Evolutionary conservation across 768 basidiomycete genomes (phyloP).

Genomic region (Boletus reticulatus): DNA sequence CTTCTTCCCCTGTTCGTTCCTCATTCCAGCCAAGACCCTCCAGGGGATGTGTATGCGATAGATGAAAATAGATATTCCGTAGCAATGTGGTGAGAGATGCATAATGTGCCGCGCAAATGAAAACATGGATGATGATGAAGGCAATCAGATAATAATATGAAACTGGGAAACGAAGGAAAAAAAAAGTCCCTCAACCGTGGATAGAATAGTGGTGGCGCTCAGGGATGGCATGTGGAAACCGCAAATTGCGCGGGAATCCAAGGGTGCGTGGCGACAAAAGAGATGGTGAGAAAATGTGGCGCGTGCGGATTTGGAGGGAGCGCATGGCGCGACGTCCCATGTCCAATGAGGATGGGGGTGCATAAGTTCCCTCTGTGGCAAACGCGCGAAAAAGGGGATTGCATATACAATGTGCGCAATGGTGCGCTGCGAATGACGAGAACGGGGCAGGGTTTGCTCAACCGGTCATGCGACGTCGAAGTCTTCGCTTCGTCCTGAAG

Average conservation of each 20-base stretch:
- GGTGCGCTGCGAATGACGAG: slow-evolving; percentile 11
- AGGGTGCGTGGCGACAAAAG: slow-evolving; percentile 11
- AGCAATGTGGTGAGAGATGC: slow-evolving; percentile 30
- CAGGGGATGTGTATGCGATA: slow-evolving; percentile 23
- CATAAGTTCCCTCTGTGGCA: slow-evolving; percentile 24
- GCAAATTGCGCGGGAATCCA: slow-evolving; percentile 21
- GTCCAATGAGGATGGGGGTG: slow-evolving; percentile 17
- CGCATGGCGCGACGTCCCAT: slow-evolving; percentile 26
- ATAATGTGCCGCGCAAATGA: slow-evolving; percentile 25
- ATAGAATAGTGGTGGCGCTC: slow-evolving; percentile 1
- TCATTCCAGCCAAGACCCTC: slow-evolving; percentile 20
- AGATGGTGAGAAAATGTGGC: slow-evolving; percentile 17
- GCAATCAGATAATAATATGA: slow-evolving; percentile 29
- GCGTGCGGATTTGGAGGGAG: slow-evolving; percentile 20
- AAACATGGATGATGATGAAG: slow-evolving; percentile 19
- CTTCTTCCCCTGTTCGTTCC: slow-evolving; percentile 10
- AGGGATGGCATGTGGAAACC: slow-evolving; percentile 4
- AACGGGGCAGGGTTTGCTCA: slow-evolving; percentile 11
- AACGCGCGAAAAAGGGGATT: slow-evolving; percentile 20
- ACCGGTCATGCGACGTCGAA: slow-evolving; percentile 29
- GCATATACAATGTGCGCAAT: slow-evolving; percentile 22
- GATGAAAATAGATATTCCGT: slow-evolving; percentile 33
- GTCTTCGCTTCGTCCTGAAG: slow-evolving; percentile 48
- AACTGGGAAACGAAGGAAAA: slow-evolving; percentile 17
- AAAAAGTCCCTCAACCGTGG: slow-evolving; percentile 7